Conservation (phyloP, 2,329 filamentous ascomycete species). For the Exophiala lecanii-corni region DNA sequence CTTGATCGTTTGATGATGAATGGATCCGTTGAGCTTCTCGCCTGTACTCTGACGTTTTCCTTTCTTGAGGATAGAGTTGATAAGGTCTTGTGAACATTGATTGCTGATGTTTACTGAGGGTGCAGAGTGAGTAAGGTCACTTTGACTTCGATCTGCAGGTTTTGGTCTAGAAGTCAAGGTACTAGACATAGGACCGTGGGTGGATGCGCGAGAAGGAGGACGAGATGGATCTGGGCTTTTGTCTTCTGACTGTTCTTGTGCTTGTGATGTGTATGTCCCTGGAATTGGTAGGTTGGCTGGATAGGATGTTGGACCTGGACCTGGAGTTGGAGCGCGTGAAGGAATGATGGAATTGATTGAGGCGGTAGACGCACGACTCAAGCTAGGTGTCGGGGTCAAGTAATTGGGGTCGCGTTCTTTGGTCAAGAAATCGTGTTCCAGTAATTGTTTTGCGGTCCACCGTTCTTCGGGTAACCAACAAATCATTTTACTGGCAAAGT, state of each 20-base stretch:
- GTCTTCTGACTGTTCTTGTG: not conserved
- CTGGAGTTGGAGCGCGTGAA: constrained; percentile 15
- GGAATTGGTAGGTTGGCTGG: not conserved
- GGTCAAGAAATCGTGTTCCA: constrained; percentile 34
- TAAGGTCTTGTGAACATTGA: constrained; percentile 1
- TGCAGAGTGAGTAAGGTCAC: not conserved
- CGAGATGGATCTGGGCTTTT: constrained; percentile 2
- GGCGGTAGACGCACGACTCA: constrained; percentile 20
- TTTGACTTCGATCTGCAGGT: not conserved
- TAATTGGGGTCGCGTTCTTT: constrained; percentile 18
- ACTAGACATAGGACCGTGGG: not conserved
- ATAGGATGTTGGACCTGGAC: constrained; percentile 6
- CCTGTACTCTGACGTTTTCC: not conserved
- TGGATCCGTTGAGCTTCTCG: not conserved
- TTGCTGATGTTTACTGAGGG: not conserved
- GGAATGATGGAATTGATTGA: constrained; percentile 16
- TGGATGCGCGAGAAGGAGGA: not conserved
- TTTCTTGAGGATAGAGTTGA: constrained; percentile 2
- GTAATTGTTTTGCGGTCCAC: constrained; percentile 34
- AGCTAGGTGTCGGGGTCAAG: constrained; percentile 9
- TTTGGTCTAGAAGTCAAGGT: not conserved
- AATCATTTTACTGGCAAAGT: constrained; percentile 34
- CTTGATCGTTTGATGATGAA: not conserved
- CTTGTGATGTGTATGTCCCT: not conserved
- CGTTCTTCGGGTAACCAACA: constrained; percentile 34